phyloP scores from a whole-genome alignment of 257 asterid genomes.

The Rhazya stricta region DNA sequence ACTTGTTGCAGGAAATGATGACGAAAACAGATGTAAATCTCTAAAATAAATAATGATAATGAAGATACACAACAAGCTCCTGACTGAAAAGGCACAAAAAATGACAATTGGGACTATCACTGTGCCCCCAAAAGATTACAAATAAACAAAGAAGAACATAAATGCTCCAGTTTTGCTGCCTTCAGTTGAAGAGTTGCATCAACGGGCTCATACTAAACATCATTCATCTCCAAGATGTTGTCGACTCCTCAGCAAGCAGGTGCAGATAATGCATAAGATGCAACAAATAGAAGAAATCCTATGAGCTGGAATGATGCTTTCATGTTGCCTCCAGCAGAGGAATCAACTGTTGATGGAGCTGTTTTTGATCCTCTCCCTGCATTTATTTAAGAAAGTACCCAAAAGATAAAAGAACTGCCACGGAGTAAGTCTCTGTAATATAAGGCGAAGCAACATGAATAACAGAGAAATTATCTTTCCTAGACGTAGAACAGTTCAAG shows the following conservation, averaged over 20 bases:
- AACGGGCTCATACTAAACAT: background rate
- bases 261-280: slow-evolving; percentile 22
- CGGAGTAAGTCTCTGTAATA: too few relatives aligned
- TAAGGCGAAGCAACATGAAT: too few relatives aligned
- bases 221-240: background rate
- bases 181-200: too few relatives aligned
- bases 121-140: background rate
- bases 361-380: slow-evolving; percentile 38
- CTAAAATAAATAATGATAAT: background rate
- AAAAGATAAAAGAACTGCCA: background rate
- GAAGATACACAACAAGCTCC: too few relatives aligned
- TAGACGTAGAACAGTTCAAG: background rate
- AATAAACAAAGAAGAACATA: background rate
- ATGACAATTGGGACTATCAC: background rate
- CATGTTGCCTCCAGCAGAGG: slow-evolving; percentile 24
- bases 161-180: background rate
- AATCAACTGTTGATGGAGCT: slow-evolving; percentile 33
- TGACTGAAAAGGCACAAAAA: too few relatives aligned
- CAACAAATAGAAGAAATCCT: slow-evolving; percentile 26
- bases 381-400: background rate
- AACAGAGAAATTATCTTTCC: too few relatives aligned
- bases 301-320: slow-evolving; percentile 15
- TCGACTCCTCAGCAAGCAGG: slow-evolving; percentile 21
- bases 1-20: background rate
- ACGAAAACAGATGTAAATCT: background rate